A percentile compares a stretch with the other conserved stretches of the same genome.
Evolutionary conservation across 1,284 basidiomycete species (phyloP).

Genomic region (Porogramme epimiltina): DNA sequence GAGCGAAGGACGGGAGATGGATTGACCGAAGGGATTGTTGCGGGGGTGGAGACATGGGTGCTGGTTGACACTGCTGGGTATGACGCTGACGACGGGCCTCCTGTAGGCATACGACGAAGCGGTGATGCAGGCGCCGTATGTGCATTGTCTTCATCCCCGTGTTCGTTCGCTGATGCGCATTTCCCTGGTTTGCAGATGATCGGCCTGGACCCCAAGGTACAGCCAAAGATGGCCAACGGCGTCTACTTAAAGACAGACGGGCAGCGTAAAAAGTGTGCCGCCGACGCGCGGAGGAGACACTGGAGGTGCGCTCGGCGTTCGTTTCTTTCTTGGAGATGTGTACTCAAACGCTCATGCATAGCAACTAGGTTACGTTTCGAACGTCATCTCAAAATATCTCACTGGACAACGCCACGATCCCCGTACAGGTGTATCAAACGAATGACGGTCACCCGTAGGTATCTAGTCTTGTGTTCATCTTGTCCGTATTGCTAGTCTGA

Average conservation of each 20-base stretch:
- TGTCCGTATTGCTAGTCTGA: neutral
- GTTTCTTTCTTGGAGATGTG: no score
- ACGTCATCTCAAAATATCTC: conserved; percentile 50
- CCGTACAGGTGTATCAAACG: conserved; percentile 54
- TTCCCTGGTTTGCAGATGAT: conserved; percentile 37
- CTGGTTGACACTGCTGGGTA: no score
- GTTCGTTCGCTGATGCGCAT: neutral
- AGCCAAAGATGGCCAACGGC: conserved; percentile 56
- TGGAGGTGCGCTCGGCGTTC: conserved; percentile 33
- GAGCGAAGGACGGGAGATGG: no score
- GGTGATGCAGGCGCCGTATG: conserved; percentile 73
- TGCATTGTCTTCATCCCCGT: conserved; percentile 41
- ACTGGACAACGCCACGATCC: conserved; percentile 47
- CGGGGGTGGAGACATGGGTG: no score
- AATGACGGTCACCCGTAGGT: conserved; percentile 52
- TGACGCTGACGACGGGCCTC: no score
- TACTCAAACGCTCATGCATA: no score
- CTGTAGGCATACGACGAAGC: conserved; percentile 82
- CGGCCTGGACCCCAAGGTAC: conserved; percentile 46
- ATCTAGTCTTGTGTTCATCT: conserved; percentile 37
- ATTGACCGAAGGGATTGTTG: no score
- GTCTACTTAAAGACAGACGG: conserved; percentile 68
- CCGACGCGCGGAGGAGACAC: conserved; percentile 69
- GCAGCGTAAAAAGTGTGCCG: conserved; percentile 51
- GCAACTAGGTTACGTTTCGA: conserved; percentile 54